Conservation (phyloP, 208 protist species). For the Acanthamoeba polyphaga region DNA sequence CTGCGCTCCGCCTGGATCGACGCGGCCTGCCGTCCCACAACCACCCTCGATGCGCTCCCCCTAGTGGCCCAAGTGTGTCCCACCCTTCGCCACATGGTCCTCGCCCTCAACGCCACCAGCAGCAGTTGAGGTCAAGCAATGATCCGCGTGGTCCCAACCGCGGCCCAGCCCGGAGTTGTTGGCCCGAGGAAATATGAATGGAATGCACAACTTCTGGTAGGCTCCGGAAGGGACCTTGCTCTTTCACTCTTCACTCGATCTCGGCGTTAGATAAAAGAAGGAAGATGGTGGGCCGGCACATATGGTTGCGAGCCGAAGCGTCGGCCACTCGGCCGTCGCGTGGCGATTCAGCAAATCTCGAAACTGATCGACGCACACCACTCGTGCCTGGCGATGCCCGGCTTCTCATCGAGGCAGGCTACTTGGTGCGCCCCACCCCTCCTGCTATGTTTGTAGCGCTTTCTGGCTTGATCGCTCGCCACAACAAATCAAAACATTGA, state of each 20-base stretch:
- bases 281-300: conserved; percentile 35
- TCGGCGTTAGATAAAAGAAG: background rate
- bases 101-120: conserved; percentile 27
- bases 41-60: background rate
- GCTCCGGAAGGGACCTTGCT: background rate
- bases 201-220: background rate
- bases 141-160: background rate
- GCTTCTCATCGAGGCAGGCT: conserved; percentile 54
- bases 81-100: conserved; percentile 49
- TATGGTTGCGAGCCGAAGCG: conserved; percentile 57
- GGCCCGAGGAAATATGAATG: too few relatives aligned
- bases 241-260: too few relatives aligned
- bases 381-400: conserved; percentile 82
- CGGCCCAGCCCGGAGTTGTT: too few relatives aligned
- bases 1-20: conserved; percentile 45
- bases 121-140: background rate
- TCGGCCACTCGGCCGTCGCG: conserved; percentile 52
- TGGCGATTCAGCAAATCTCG: conserved; percentile 83
- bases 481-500: background rate
- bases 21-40: background rate
- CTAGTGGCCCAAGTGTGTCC: background rate
- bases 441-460: background rate
- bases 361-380: conserved; percentile 84
- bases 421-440: background rate
- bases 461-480: too few relatives aligned